Base-by-base conservation (phyloP, 139 green algal species). In the Picochlorum sp. region DNA sequence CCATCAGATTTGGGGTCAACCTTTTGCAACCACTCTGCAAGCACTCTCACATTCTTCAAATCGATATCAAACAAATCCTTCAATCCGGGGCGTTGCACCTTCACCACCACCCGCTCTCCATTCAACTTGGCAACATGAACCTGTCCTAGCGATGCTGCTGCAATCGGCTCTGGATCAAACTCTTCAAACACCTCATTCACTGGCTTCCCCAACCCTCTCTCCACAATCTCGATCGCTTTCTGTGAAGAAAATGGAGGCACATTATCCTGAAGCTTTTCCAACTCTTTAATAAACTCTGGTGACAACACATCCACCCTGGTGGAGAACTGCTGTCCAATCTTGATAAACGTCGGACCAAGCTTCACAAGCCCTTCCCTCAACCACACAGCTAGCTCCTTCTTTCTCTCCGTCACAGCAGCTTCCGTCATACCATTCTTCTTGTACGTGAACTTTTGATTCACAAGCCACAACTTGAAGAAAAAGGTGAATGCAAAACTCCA, bases 1-100 rank as follows among this genome's bases (percentile, higher is more conserved):
- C 94, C 94, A 73, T 99, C 94, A 3, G 83, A 92, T 81, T 97
- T 98, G 64, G 93, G 91, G 81, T 99, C 94, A 30, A 79, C 52
- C 32, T 72, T 66, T 65, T 85, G 78, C 59, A 84, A 69, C 71
- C 76, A 82, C 80, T 95, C 67, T 23, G 91, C 87, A 61, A 98
- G 74, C 16, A 92, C 71, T 11, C 88, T 79, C 20, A 99, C 54
- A 61, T 78, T 78, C 32, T 78, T 78, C 28, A 97, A 80, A 77
- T 98, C 92, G 62, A 98, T 83, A 63, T 84, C 80, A 58, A 80
- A 93, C 45, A 93, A 71, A 59, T 80, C 65, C 64, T 85, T 81
- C 41, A 93, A 80, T 0, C 85, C 89, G 4, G 87, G 86, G 34
- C 86, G 71, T 78, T 93, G 87, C 7, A 93, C 76, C 61, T 91